Evolutionary conservation across 2,329 filamentous ascomycete genomes (phyloP).

Genomic region (Gnomoniopsis smithogilvyi): DNA sequence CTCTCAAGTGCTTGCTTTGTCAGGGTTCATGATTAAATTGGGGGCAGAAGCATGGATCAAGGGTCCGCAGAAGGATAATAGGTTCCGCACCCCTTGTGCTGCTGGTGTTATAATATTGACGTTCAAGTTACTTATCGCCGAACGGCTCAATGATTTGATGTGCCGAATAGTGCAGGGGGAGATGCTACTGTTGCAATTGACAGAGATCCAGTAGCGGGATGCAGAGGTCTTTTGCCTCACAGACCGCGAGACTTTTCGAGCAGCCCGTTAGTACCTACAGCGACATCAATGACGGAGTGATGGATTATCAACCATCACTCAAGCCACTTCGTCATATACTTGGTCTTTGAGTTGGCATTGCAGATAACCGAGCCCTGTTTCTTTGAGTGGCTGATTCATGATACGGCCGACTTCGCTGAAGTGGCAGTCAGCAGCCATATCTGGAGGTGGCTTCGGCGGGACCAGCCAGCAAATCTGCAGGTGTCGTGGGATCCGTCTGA

Average conservation of each 20-base stretch:
- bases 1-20: neutral
- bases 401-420: neutral
- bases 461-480: neutral
- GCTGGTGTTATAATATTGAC: too few relatives aligned
- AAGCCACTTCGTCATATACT: neutral
- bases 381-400: neutral
- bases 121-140: too few relatives aligned
- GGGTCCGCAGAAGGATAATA: neutral
- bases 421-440: neutral
- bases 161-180: too few relatives aligned
- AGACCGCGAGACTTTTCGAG: too few relatives aligned
- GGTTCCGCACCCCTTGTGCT: too few relatives aligned
- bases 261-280: too few relatives aligned
- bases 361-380: neutral
- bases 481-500: neutral
- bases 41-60: neutral
- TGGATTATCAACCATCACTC: too few relatives aligned
- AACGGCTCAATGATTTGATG: too few relatives aligned
- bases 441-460: neutral
- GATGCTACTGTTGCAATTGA: too few relatives aligned
- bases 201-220: too few relatives aligned
- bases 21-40: neutral
- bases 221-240: too few relatives aligned
- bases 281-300: too few relatives aligned
- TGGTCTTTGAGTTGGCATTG: neutral